Conservation (phyloP, 2,329 filamentous ascomycete genomes). For the Zalaria sp. region DNA sequence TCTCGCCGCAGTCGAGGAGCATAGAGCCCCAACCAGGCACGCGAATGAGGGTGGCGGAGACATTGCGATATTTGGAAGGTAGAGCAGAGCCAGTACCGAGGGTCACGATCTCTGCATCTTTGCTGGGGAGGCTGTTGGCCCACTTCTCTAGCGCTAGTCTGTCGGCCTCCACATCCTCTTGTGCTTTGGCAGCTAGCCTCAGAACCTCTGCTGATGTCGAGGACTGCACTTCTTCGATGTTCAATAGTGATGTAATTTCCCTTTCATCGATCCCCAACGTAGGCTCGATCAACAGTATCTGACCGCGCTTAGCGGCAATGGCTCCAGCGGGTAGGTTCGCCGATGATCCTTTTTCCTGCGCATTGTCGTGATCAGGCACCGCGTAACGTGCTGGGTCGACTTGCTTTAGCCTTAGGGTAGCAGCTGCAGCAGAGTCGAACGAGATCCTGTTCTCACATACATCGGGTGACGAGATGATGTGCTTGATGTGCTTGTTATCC, state of each 20-base stretch:
- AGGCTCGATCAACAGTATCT: conserved; percentile 22
- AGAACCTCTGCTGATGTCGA: conserved; percentile 35
- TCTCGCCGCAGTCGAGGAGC: conserved; percentile 83
- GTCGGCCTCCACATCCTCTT: conserved; percentile 18
- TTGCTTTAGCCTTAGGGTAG: conserved; percentile 54
- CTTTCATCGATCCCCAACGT: conserved; percentile 29
- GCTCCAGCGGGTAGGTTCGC: conserved; percentile 9
- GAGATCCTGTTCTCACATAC: conserved; percentile 61
- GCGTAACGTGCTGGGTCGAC: conserved; percentile 64
- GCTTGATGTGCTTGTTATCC: conserved; percentile 46
- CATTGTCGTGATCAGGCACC: conserved; percentile 52
- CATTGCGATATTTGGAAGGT: conserved; percentile 90
- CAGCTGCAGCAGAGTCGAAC: conserved; percentile 50
- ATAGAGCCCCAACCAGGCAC: conserved; percentile 81
- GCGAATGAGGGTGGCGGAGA: conserved; percentile 73
- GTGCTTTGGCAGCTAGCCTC: conserved; percentile 34
- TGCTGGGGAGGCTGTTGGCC: conserved; percentile 56
- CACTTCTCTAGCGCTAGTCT: conserved; percentile 33
- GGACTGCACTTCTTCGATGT: conserved; percentile 29
- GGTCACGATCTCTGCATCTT: conserved; percentile 69
- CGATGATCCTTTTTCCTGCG: conserved; percentile 4
- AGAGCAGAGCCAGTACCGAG: conserved; percentile 83
- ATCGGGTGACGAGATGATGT: conserved; percentile 65
- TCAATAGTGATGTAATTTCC: conserved; percentile 33
- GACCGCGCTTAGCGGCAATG: conserved; percentile 16